Evolutionary conservation across 331 rosid species (phyloP), one percentile per base, ranked within the genome.

Genomic region (Stylosanthes scabra): DNA sequence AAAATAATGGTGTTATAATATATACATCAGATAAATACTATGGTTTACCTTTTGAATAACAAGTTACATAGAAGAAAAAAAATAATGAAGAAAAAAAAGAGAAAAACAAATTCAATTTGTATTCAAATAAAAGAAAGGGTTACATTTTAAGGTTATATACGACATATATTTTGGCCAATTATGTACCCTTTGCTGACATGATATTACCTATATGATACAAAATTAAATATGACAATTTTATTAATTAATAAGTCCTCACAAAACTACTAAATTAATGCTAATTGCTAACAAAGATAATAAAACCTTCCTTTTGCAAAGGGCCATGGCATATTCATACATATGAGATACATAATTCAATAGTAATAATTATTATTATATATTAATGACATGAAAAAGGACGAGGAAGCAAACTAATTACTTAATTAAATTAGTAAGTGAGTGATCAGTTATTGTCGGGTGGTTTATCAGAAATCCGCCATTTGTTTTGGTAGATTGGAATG

Each of bases 381-480:
- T 3, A 59, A 71, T 29, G 1, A 20, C 25, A 20, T 20, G 37
- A 37, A 61, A 58, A 64, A 37, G 25, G 46, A 56, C 20, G 11
- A 37, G 8, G 60, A 57, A 20, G 46, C 9, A 41, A 54, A 15
- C 63, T 25, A 16, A 10, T 50, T 42, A 31, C 12, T 15, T 58
- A 46, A 15, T 37, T 51, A 34, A 69, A 16, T 69, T 63, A 40
- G 41, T 42, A 49, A 63, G 27, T 5, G 57, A 50, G 49, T 7
- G 45, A 14, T 72, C 59, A 40, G 56, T 68, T 13, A 16, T 52
- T 51, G 70, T 72, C 56, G 59, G 78, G 81, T 54, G 60, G 71
- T 71, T 64, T 56, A 12, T 74, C 6, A 50, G 28, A 52, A 70
- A 67, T 54, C 68, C 58, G 66, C 34, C 70, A 31, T 70, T 67